Conservation (phyloP, 2,329 filamentous ascomycete species). For the Sclerotinia glacialis region DNA sequence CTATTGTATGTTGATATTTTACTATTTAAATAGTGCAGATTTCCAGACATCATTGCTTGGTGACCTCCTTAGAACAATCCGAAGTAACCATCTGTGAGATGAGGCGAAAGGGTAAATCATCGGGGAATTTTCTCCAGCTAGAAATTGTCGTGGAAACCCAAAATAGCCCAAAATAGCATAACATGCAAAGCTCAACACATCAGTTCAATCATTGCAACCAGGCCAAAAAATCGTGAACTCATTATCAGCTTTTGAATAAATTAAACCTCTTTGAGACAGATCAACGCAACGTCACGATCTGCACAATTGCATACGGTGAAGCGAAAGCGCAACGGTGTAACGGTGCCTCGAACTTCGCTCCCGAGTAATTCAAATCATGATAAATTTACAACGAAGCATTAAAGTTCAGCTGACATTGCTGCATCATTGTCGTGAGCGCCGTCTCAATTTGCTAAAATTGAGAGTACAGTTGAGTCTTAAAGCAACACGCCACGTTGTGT, state of each 20-base stretch:
- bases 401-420: slow-evolving; percentile 1
- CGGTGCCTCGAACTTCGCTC: not conserved
- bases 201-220: not conserved
- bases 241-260: not conserved
- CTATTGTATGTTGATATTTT: not conserved
- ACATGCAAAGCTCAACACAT: not conserved
- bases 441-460: not conserved
- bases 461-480: not conserved
- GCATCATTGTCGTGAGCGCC: not conserved
- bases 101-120: slow-evolving; percentile 13
- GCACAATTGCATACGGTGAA: not conserved
- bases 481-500: not conserved
- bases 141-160: not conserved
- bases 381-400: not conserved
- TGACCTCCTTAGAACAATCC: not conserved
- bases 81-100: slow-evolving; percentile 3
- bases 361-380: not conserved
- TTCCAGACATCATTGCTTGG: not conserved
- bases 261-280: not conserved
- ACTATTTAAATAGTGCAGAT: slow-evolving; percentile 1
- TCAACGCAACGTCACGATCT: slow-evolving; percentile 13
- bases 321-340: not conserved
- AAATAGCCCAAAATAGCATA: not conserved
- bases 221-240: not conserved
- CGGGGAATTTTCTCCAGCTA: slow-evolving; percentile 1